These are phyloP conservation scores for Magnusiomyces ingens DNA, from an alignment of 1,139 yeast species.

Conservation along the genomic window DNA sequence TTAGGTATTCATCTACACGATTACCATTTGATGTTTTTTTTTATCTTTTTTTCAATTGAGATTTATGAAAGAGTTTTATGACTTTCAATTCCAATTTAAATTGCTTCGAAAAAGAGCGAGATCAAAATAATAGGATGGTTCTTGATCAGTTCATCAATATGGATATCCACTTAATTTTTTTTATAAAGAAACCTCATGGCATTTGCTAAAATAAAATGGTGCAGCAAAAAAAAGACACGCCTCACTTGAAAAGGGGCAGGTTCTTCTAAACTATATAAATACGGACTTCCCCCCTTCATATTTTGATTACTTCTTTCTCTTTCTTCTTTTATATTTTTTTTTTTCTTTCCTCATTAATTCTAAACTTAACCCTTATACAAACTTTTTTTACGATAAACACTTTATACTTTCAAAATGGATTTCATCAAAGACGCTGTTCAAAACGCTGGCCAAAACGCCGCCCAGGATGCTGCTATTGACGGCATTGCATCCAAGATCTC, in stretches of 20 bases:
- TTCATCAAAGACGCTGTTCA: slow-evolving; percentile 1
- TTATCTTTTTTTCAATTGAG: too few relatives aligned
- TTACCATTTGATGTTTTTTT: too few relatives aligned
- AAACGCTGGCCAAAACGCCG: neutral
- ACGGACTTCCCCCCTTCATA: neutral
- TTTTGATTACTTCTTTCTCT: neutral
- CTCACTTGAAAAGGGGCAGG: neutral
- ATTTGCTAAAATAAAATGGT: neutral
- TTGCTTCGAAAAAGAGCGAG: too few relatives aligned
- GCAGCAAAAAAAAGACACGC: neutral
- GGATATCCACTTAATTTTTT: neutral
- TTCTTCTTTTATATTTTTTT: neutral
- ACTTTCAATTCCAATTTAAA: too few relatives aligned
- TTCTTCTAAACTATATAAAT: neutral
- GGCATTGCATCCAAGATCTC: neutral
- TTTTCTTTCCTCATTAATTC: neutral
- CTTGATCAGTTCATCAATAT: neutral
- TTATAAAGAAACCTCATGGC: neutral
- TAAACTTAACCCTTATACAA: neutral
- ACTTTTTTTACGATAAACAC: neutral
- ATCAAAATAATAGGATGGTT: too few relatives aligned
- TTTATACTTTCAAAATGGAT: neutral
- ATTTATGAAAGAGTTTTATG: too few relatives aligned
- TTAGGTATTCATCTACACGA: too few relatives aligned
- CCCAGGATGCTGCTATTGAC: neutral